A percentile compares a stretch with the other conserved stretches of the same genome.
Evolutionary conservation across 768 basidiomycete genomes (phyloP).

Genomic region (Pleurotus tuber-regium): DNA sequence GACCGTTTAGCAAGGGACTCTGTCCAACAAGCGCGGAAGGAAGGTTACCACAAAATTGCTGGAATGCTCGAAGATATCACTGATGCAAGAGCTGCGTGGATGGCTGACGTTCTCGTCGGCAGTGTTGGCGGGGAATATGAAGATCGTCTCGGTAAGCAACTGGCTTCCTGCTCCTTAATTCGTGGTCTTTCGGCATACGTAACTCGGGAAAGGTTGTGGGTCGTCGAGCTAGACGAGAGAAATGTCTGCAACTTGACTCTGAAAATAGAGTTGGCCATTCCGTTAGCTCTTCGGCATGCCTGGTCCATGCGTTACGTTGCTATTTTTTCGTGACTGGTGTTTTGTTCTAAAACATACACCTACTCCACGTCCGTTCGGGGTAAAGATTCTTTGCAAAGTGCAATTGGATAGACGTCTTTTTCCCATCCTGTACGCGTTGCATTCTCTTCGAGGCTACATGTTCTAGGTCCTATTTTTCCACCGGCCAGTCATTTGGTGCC

Average conservation of each 20-base stretch:
- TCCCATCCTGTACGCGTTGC: too few species aligned
- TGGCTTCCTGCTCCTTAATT: neutral
- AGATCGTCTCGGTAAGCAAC: conserved; percentile 66
- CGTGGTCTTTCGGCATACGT: neutral
- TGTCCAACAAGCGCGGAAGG: conserved; percentile 49
- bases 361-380: too few species aligned
- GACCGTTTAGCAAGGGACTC: conserved; percentile 59
- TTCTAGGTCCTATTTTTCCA: too few species aligned
- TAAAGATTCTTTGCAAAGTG: too few species aligned
- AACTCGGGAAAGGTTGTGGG: neutral
- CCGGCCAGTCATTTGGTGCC: too few species aligned
- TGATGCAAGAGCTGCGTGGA: conserved; percentile 61
- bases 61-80: conserved; percentile 73
- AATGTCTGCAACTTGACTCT: neutral
- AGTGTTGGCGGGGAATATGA: conserved; percentile 61
- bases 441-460: too few species aligned
- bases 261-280: too few species aligned
- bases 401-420: too few species aligned
- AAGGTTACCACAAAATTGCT: conserved; percentile 67
- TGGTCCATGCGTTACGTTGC: neutral
- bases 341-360: too few species aligned
- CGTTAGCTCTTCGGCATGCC: too few species aligned
- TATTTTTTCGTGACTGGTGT: too few species aligned
- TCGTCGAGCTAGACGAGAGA: neutral
- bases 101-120: conserved; percentile 75